Evolutionary conservation across 2,329 filamentous ascomycete species (phyloP).

Genomic region (Allantophomopsis lycopodina): DNA sequence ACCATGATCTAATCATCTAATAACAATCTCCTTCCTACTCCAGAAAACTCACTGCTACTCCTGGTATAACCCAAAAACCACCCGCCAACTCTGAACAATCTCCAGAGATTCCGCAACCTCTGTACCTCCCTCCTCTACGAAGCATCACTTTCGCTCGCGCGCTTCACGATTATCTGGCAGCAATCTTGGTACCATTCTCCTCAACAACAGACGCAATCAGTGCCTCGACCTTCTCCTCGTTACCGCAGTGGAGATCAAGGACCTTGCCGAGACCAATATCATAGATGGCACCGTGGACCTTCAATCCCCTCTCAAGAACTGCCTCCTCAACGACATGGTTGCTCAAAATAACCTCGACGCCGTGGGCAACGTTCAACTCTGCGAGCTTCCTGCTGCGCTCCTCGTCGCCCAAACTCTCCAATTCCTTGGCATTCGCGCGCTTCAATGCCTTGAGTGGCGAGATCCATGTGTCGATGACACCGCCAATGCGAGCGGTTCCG

Average conservation of each 20-base stretch:
- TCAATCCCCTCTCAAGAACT: slow-evolving; percentile 52
- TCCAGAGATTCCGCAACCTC: too few species aligned
- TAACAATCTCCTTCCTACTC: too few species aligned
- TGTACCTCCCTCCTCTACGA: too few species aligned
- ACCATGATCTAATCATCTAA: too few species aligned
- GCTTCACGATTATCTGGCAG: slow-evolving; percentile 11
- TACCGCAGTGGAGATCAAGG: slow-evolving; percentile 31
- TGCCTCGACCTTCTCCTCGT: slow-evolving; percentile 5
- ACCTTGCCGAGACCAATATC: slow-evolving; percentile 39
- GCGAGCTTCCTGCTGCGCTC: slow-evolving; percentile 48
- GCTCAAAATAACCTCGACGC: slow-evolving; percentile 52
- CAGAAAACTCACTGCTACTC: too few species aligned
- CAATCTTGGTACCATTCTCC: slow-evolving; percentile 24
- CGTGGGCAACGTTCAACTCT: slow-evolving; percentile 63
- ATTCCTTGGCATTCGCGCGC: slow-evolving; percentile 34
- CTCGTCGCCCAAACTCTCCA: slow-evolving; percentile 37
- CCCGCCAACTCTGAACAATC: too few species aligned
- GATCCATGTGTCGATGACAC: slow-evolving; percentile 41
- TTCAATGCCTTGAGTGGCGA: slow-evolving; percentile 32
- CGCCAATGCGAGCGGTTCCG: slow-evolving; percentile 29
- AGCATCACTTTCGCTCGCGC: too few species aligned
- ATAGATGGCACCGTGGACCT: slow-evolving; percentile 69
- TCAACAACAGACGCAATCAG: slow-evolving; percentile 15
- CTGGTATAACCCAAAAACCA: too few species aligned
- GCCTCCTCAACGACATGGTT: slow-evolving; percentile 60